These are phyloP conservation scores for Coniochaeta sp. DNA, from an alignment of 2,329 filamentous ascomycete species.

Conservation along the genomic window DNA sequence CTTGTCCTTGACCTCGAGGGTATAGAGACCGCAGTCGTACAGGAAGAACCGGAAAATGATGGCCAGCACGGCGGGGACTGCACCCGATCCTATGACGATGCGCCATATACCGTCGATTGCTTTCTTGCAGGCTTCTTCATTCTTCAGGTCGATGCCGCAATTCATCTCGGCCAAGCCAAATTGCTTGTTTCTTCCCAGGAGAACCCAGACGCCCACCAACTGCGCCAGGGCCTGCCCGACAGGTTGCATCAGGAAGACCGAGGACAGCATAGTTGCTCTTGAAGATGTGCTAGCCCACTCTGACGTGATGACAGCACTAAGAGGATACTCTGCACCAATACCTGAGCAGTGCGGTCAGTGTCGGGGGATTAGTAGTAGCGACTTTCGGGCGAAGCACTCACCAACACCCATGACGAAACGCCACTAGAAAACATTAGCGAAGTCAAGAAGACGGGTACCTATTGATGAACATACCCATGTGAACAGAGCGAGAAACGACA, in stretches of 20 bases:
- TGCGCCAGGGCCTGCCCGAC: conserved; percentile 60
- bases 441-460: neutral
- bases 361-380: neutral
- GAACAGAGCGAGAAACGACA: conserved; percentile 43
- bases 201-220: conserved; percentile 48
- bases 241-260: conserved; percentile 64
- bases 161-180: conserved; percentile 35
- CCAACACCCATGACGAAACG: conserved; percentile 48
- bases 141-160: conserved; percentile 35
- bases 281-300: conserved; percentile 58
- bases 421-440: conserved; percentile 25
- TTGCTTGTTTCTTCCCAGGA: conserved; percentile 35
- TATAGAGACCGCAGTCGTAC: conserved; percentile 59
- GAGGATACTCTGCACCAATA: conserved; percentile 62
- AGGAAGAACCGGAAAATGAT: conserved; percentile 61
- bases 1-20: conserved; percentile 57
- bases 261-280: conserved; percentile 60
- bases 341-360: conserved; percentile 24
- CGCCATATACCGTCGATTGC: conserved; percentile 57
- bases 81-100: conserved; percentile 59
- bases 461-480: conserved; percentile 30
- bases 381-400: conserved; percentile 13
- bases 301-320: conserved; percentile 60
- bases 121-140: conserved; percentile 37
- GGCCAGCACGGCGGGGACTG: conserved; percentile 55